A percentile compares a stretch with the other conserved stretches of the same genome.
These are phyloP conservation scores for Colletotrichum kahawae DNA, from an alignment of 2,329 filamentous ascomycete genomes.

Conservation along the genomic window DNA sequence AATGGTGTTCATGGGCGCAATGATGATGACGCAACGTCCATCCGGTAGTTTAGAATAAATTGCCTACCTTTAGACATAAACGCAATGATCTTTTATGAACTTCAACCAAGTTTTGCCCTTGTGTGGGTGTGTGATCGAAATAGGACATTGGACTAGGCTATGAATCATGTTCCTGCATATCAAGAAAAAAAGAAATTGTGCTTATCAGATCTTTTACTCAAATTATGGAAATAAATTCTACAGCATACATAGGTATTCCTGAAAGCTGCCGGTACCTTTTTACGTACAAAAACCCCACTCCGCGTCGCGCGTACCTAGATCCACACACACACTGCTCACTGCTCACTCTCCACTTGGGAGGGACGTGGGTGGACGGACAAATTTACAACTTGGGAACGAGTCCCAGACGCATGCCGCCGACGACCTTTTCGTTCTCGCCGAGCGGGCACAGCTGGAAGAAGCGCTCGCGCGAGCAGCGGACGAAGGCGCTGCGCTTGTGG, in stretches of 20 bases:
- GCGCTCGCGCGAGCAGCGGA: slow-evolving; percentile 67
- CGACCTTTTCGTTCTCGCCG: slow-evolving; percentile 59
- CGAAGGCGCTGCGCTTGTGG: slow-evolving; percentile 73
- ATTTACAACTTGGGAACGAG: slow-evolving; percentile 58
- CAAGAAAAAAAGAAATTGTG: neutral
- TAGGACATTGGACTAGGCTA: no score
- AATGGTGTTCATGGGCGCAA: slow-evolving; percentile 14
- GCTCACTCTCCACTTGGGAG: neutral
- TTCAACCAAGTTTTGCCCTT: neutral
- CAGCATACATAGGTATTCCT: neutral
- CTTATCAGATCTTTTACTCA: neutral
- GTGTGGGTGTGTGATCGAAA: neutral
- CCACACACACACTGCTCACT: neutral
- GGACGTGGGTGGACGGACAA: neutral
- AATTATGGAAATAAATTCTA: neutral
- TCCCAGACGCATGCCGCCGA: slow-evolving; percentile 58
- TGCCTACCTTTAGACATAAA: neutral
- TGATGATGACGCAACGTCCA: neutral
- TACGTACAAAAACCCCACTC: neutral
- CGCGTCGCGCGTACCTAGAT: neutral
- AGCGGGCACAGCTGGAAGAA: slow-evolving; percentile 74
- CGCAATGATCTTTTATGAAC: neutral
- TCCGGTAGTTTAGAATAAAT: neutral
- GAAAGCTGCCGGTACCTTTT: neutral
- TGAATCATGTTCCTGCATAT: neutral